A percentile compares a stretch with the other conserved stretches of the same genome.
Conservation (phyloP, 192 early-diverging fungal species). For the Mortierella alpina region DNA sequence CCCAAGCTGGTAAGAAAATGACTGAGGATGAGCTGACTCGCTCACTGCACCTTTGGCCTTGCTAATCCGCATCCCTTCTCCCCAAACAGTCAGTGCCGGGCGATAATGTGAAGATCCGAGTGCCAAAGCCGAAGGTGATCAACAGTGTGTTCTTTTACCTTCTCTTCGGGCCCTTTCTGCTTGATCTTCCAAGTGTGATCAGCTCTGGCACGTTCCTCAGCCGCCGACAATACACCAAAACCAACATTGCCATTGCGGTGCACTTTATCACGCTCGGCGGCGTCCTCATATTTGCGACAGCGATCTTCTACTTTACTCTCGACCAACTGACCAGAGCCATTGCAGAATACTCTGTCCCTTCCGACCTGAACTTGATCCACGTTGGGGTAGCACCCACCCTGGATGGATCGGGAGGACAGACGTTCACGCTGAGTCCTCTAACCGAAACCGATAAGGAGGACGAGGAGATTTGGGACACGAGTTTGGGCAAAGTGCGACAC, state of each 20-base stretch:
- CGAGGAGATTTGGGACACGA: constrained; percentile 26
- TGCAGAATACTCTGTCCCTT: constrained; percentile 43
- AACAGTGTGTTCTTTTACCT: constrained; percentile 40
- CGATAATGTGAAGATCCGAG: constrained; percentile 35
- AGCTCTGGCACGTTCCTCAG: constrained; percentile 53
- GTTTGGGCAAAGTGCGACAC: constrained; percentile 32
- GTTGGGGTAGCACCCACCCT: constrained; percentile 4
- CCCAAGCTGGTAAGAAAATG: constrained; percentile 39
- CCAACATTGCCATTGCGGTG: constrained; percentile 43
- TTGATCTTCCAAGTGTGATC: constrained; percentile 51
- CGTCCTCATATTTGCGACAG: constrained; percentile 28
- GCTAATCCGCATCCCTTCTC: neutral
- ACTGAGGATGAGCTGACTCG: neutral
- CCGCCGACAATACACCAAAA: constrained; percentile 31
- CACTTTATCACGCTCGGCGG: constrained; percentile 41
- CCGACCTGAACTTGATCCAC: constrained; percentile 33
- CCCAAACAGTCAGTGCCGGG: constrained; percentile 24
- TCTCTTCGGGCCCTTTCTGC: constrained; percentile 43
- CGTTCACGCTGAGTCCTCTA: constrained; percentile 30
- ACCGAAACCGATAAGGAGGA: constrained; percentile 35
- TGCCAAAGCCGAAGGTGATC: constrained; percentile 34
- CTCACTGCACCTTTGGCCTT: neutral
- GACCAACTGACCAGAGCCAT: constrained; percentile 42
- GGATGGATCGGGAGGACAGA: constrained; percentile 14
- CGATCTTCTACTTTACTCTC: constrained; percentile 42